phyloP scores from a whole-genome alignment of 108 stramenopile genomes.

The Craspedostauros australis region DNA sequence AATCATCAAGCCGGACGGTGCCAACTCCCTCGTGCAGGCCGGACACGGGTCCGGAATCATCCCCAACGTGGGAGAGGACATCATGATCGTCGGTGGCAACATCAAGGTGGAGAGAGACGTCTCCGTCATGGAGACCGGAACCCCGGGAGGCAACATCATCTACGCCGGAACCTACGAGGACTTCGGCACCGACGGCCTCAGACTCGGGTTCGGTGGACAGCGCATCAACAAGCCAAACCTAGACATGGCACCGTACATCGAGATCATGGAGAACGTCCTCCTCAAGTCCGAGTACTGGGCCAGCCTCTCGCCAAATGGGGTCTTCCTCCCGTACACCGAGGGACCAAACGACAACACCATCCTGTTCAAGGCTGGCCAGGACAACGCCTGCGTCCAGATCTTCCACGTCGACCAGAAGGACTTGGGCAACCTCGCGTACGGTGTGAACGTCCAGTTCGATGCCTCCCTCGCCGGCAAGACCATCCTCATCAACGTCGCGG shows the following conservation, averaged over 20 bases:
- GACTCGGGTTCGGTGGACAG: too few relatives aligned
- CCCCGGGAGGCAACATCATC: too few relatives aligned
- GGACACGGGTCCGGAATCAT: slow-evolving; percentile 2
- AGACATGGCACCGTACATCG: slow-evolving; percentile 2
- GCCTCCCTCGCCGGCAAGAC: slow-evolving; percentile 15
- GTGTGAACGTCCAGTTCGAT: too few relatives aligned
- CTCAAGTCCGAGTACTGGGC: slow-evolving; percentile 6
- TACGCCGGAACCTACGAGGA: too few relatives aligned
- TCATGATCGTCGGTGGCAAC: slow-evolving; percentile 4
- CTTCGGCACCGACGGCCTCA: too few relatives aligned
- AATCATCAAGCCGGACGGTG: too few relatives aligned
- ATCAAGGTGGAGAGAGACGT: neutral
- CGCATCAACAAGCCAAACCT: too few relatives aligned
- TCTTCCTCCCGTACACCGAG: too few relatives aligned
- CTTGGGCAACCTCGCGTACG: neutral
- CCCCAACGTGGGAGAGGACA: neutral
- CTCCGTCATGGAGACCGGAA: too few relatives aligned
- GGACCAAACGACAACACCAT: too few relatives aligned
- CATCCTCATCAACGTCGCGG: slow-evolving; percentile 23
- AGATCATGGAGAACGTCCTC: slow-evolving; percentile 3
- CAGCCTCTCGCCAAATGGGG: slow-evolving; percentile 5
- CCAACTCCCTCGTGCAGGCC: slow-evolving; percentile 1
- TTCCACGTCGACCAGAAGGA: neutral
- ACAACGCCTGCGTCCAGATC: slow-evolving; percentile 3
- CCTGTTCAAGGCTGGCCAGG: too few relatives aligned